A percentile compares a stretch with the other conserved stretches of the same genome.
phyloP scores from a whole-genome alignment of 495 filamentous ascomycete genomes.

The Wilcoxina mikolae region DNA sequence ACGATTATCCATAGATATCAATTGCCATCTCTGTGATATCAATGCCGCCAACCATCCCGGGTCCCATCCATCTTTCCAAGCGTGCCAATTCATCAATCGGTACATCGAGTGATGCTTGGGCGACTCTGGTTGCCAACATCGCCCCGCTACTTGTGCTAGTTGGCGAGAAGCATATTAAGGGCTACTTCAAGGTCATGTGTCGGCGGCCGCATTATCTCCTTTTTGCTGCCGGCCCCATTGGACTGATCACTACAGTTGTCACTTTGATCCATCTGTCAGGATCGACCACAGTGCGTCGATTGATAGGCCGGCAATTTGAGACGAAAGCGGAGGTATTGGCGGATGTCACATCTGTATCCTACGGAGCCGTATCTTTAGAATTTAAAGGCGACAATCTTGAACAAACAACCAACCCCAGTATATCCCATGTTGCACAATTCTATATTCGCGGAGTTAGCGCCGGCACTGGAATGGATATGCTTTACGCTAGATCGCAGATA shows the following conservation, averaged over 20 bases:
- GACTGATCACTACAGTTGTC: slow-evolving; percentile 15
- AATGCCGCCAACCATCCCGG: no score
- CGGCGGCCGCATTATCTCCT: slow-evolving; percentile 13
- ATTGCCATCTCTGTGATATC: no score
- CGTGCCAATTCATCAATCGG: background rate
- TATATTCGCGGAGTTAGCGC: background rate
- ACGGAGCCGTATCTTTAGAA: slow-evolving; percentile 14
- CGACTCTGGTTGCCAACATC: slow-evolving; percentile 16
- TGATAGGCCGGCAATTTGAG: slow-evolving; percentile 18
- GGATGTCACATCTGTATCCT: slow-evolving; percentile 13
- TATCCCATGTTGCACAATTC: slow-evolving; percentile 3
- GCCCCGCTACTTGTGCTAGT: slow-evolving; percentile 14
- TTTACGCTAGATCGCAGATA: no score
- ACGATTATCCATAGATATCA: no score
- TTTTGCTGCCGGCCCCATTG: slow-evolving; percentile 16
- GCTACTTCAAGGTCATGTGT: slow-evolving; percentile 19
- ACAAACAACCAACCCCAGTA: slow-evolving; percentile 3
- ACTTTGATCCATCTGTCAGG: slow-evolving; percentile 16
- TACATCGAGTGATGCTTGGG: slow-evolving; percentile 10
- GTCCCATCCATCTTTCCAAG: background rate
- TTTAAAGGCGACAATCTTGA: slow-evolving; percentile 9
- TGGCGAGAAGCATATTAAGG: slow-evolving; percentile 18
- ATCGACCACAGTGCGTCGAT: background rate
- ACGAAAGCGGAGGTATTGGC: slow-evolving; percentile 10
- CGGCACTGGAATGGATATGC: background rate